A percentile compares a stretch with the other conserved stretches of the same genome.
phyloP scores from a whole-genome alignment of 352 stramenopile genomes.

The Pythium oligandrum region DNA sequence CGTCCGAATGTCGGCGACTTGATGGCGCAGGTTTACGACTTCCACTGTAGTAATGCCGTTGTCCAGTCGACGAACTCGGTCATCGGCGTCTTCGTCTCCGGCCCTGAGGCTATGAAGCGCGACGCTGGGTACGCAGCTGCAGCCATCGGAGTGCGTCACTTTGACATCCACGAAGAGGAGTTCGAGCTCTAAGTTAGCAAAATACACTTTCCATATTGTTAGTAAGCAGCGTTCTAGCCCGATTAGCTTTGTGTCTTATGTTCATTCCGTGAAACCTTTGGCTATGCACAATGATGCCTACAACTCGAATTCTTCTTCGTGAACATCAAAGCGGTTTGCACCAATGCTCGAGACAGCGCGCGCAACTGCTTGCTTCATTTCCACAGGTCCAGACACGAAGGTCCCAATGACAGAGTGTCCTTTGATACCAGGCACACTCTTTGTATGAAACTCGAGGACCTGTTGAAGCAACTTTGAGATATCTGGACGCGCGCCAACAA shows the following conservation, averaged over 20 bases:
- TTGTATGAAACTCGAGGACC: too few relatives aligned
- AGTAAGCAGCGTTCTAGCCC: too few relatives aligned
- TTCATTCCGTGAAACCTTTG: too few relatives aligned
- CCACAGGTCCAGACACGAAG: slow-evolving; percentile 2
- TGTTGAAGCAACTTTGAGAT: too few relatives aligned
- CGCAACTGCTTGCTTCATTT: background rate
- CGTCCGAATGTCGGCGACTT: slow-evolving; percentile 8
- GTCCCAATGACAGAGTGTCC: background rate
- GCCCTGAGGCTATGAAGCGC: slow-evolving; percentile 1
- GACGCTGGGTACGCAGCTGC: background rate
- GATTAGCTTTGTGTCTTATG: too few relatives aligned
- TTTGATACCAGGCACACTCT: background rate
- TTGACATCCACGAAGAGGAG: slow-evolving; percentile 6
- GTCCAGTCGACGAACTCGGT: too few relatives aligned
- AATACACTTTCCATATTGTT: too few relatives aligned
- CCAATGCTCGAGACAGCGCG: background rate
- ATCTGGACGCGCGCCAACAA: slow-evolving; percentile 9
- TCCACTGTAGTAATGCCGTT: too few relatives aligned
- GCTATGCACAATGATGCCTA: too few relatives aligned
- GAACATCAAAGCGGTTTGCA: background rate
- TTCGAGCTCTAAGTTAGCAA: slow-evolving; percentile 9
- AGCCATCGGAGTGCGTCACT: background rate
- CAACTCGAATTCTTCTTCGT: slow-evolving; percentile 7
- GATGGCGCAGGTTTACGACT: background rate
- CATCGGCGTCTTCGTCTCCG: slow-evolving; percentile 4